phyloP scores from a whole-genome alignment of 2,329 filamentous ascomycete genomes.

The Fulvia fulva region DNA sequence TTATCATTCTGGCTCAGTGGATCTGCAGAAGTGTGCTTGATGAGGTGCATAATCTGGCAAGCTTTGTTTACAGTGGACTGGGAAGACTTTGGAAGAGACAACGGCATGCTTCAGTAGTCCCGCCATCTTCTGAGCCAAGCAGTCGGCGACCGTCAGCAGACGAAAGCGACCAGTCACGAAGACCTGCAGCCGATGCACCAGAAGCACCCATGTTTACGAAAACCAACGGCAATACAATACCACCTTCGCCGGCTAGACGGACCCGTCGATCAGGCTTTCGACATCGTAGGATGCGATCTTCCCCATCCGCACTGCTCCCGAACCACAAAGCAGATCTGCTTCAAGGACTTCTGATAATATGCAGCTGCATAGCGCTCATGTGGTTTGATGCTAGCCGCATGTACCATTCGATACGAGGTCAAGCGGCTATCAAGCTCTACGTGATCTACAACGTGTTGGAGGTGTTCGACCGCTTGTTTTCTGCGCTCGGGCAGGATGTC shows the following conservation, averaged over 20 bases:
- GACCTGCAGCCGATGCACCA: conserved; percentile 2
- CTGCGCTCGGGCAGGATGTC: conserved; percentile 90
- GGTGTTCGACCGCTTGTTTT: conserved; percentile 82
- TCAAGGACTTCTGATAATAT: conserved; percentile 82
- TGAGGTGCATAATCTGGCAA: conserved; percentile 67
- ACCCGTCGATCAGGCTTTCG: conserved; percentile 35
- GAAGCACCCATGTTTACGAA: background rate
- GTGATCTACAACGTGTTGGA: conserved; percentile 98
- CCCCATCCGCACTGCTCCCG: conserved; percentile 76
- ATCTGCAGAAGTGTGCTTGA: conserved; percentile 69
- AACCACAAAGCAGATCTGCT: conserved; percentile 94
- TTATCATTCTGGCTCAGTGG: conserved; percentile 72
- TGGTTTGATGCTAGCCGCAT: conserved; percentile 91
- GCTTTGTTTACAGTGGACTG: conserved; percentile 74
- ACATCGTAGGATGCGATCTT: conserved; percentile 75
- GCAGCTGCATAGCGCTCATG: conserved; percentile 81
- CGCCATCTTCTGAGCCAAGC: conserved; percentile 6
- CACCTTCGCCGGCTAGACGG: conserved; percentile 10
- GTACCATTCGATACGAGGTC: conserved; percentile 95
- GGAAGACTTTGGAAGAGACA: conserved; percentile 68
- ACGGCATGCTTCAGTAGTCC: conserved; percentile 8
- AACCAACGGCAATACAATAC: conserved; percentile 10
- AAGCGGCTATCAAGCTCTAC: conserved; percentile 96
- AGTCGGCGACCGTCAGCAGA: conserved; percentile 20
- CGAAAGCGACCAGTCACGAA: conserved; percentile 11